phyloP scores from a whole-genome alignment of 176 grass and related monocot genomes.

The Triticum turgidum region DNA sequence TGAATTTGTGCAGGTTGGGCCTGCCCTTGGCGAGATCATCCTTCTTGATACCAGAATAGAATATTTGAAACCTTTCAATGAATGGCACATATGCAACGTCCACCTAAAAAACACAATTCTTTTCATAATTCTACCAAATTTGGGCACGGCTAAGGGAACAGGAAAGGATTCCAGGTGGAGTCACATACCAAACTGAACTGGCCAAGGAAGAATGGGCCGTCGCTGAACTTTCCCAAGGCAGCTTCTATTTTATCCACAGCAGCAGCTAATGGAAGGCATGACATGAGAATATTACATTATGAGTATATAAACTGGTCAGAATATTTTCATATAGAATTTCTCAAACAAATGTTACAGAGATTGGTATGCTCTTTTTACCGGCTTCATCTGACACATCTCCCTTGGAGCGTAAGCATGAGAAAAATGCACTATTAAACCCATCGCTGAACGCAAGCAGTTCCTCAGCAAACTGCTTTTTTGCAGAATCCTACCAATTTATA shows the following conservation, averaged over 20 bases:
- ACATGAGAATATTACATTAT: constrained; percentile 18
- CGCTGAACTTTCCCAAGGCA: constrained; percentile 64
- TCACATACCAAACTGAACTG: constrained; percentile 75
- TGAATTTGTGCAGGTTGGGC: constrained; percentile 61
- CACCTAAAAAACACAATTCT: constrained; percentile 41
- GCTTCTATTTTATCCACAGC: constrained; percentile 78
- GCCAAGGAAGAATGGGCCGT: constrained; percentile 84
- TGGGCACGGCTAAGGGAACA: neutral
- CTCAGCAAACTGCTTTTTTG: constrained; percentile 69
- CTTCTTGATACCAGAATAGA: constrained; percentile 51
- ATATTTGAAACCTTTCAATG: constrained; percentile 61
- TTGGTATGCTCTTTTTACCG: constrained; percentile 27
- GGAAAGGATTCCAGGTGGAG: neutral
- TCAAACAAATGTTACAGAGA: neutral
- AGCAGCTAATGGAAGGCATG: constrained; percentile 47
- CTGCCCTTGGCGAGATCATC: constrained; percentile 69
- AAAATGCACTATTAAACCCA: constrained; percentile 44
- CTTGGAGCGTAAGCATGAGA: constrained; percentile 27
- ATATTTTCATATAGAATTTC: no score
- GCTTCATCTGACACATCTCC: constrained; percentile 41
- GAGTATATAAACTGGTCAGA: neutral
- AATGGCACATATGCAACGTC: constrained; percentile 84
- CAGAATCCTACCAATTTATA: constrained; percentile 49
- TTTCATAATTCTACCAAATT: neutral
- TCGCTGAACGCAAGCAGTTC: constrained; percentile 65